These are phyloP conservation scores for Fusarium concolor DNA, from an alignment of 2,329 filamentous ascomycete genomes.

Conservation along the genomic window DNA sequence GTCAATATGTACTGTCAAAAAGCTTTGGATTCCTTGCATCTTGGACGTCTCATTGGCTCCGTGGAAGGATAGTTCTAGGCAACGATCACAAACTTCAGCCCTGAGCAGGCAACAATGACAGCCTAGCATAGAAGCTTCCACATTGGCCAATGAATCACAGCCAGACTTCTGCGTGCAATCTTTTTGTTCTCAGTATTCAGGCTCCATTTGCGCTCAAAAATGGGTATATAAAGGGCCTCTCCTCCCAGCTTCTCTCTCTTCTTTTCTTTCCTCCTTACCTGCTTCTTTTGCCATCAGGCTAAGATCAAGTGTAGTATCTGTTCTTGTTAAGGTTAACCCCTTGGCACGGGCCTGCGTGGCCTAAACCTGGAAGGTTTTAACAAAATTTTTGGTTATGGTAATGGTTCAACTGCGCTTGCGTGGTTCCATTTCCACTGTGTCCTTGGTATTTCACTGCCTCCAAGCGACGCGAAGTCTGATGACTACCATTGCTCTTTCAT, in stretches of 20 bases:
- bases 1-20: no score
- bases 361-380: neutral
- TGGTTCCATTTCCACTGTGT: constrained; percentile 34
- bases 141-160: neutral
- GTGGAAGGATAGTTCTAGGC: neutral
- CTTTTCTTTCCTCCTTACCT: constrained; percentile 23
- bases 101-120: constrained; percentile 9
- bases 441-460: constrained; percentile 46
- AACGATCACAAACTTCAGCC: constrained; percentile 10
- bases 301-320: constrained; percentile 47
- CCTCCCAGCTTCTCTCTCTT: neutral
- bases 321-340: constrained; percentile 46
- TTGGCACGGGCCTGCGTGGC: constrained; percentile 18
- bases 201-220: neutral
- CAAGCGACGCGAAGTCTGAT: constrained; percentile 36
- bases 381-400: constrained; percentile 40
- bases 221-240: constrained; percentile 21
- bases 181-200: constrained; percentile 21
- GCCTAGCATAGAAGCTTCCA: neutral
- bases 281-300: constrained; percentile 40
- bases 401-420: constrained; percentile 33
- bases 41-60: no score
- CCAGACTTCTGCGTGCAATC: neutral
- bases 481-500: constrained; percentile 31
- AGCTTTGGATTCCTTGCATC: no score